Percentiles rank a stretch among this genome's conserved stretches.
phyloP scores from a whole-genome alignment of 257 asterid genomes.

The Ilex aquifolium region DNA sequence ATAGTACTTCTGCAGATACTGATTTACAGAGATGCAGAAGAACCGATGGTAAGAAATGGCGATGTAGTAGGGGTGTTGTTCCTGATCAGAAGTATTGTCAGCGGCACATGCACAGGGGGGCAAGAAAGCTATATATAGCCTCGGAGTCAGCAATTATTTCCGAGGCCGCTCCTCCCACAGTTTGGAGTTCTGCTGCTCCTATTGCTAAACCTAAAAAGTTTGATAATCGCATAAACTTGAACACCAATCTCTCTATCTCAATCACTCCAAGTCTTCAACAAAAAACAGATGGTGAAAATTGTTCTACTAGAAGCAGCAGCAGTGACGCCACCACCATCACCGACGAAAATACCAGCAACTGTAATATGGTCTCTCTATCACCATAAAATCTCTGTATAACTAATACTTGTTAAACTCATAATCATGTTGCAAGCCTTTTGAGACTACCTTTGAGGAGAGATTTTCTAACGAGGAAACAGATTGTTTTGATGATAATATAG shows the following conservation, averaged over 20 bases:
- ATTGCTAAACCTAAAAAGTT: constrained; percentile 6
- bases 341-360: constrained; percentile 16
- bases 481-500: no score
- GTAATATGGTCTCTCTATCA: no score
- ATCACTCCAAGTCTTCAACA: constrained; percentile 26
- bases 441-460: no score
- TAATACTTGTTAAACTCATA: not conserved
- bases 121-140: constrained; percentile 28
- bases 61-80: constrained; percentile 40
- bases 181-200: not conserved
- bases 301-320: constrained; percentile 31
- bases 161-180: no score
- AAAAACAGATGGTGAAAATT: not conserved
- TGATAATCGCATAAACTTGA: constrained; percentile 36
- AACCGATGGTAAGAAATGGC: constrained; percentile 81
- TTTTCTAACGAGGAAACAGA: no score
- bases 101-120: constrained; percentile 55
- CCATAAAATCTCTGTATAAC: no score
- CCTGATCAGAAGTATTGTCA: constrained; percentile 49
- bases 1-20: constrained; percentile 13
- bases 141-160: not conserved
- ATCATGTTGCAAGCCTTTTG: no score
- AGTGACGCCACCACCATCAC: constrained; percentile 60
- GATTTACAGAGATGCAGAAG: constrained; percentile 52
- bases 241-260: constrained; percentile 31